A percentile compares a stretch with the other conserved stretches of the same genome.
These are phyloP conservation scores for Alternaria viburni DNA, from an alignment of 2,329 filamentous ascomycete genomes.

Conservation along the genomic window DNA sequence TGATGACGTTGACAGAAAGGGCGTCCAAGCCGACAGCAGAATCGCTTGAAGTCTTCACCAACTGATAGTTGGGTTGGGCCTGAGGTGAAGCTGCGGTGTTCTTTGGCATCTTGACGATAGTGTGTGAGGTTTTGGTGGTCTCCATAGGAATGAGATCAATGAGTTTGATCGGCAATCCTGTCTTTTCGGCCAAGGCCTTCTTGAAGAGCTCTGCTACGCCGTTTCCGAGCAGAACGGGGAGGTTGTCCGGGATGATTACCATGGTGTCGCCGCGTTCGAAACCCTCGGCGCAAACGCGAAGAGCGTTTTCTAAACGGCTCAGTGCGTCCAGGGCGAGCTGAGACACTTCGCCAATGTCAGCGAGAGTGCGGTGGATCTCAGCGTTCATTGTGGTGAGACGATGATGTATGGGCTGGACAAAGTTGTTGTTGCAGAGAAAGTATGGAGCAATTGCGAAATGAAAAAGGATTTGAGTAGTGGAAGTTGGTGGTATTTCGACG, in stretches of 20 bases:
- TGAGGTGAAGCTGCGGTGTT: neutral
- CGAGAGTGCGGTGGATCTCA: conserved; percentile 4
- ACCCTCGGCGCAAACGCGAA: conserved; percentile 8
- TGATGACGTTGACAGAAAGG: conserved; percentile 1
- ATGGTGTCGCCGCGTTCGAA: conserved; percentile 9
- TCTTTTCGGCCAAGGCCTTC: conserved; percentile 6
- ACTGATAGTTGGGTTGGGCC: neutral
- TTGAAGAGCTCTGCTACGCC: conserved; percentile 12
- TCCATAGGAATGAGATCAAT: conserved; percentile 7
- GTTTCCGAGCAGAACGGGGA: neutral
- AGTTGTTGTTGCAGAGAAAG: neutral
- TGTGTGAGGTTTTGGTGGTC: conserved; percentile 5
- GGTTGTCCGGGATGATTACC: conserved; percentile 11
- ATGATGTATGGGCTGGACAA: neutral
- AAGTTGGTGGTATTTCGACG: neutral
- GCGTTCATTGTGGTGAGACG: neutral
- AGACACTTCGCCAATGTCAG: neutral
- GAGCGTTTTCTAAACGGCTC: conserved; percentile 9
- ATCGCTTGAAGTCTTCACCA: neutral
- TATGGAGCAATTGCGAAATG: neutral
- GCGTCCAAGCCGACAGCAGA: neutral
- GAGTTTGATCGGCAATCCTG: conserved; percentile 4
- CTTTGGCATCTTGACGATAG: conserved; percentile 16
- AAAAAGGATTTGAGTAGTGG: neutral
- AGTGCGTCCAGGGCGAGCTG: conserved; percentile 3